phyloP scores from a whole-genome alignment of 257 asterid species.

The Lithospermum erythrorhizon region DNA sequence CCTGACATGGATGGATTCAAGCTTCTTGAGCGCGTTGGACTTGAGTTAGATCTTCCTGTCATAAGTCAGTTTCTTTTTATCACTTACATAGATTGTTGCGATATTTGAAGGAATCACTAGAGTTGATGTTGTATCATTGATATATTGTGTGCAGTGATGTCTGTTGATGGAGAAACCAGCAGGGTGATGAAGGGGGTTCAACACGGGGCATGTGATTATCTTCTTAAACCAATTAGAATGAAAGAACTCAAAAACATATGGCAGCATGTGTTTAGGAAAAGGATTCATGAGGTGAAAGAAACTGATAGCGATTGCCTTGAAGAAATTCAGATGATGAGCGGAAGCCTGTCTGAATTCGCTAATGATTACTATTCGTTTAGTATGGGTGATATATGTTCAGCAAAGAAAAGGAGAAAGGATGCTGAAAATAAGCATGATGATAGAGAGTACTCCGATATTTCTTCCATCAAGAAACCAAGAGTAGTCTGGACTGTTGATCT shows the following conservation, averaged over 20 bases:
- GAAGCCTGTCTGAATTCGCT: slow-evolving; percentile 24
- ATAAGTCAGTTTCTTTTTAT: slow-evolving; percentile 43
- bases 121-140: background rate
- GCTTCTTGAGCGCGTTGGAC: slow-evolving; percentile 90
- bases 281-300: slow-evolving; percentile 45
- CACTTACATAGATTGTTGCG: background rate
- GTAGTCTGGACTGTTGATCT: slow-evolving; percentile 70
- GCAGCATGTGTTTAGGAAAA: slow-evolving; percentile 71
- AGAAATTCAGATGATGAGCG: slow-evolving; percentile 25
- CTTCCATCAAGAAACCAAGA: slow-evolving; percentile 60
- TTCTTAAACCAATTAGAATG: slow-evolving; percentile 65
- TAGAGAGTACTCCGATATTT: slow-evolving; percentile 29
- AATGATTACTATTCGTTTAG: slow-evolving; percentile 39
- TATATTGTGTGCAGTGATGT: slow-evolving; percentile 49
- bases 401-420: slow-evolving; percentile 51
- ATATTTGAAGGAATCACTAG: background rate
- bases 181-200: slow-evolving; percentile 77
- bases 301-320: slow-evolving; percentile 29
- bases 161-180: slow-evolving; percentile 67
- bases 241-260: slow-evolving; percentile 76
- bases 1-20: slow-evolving; percentile 99
- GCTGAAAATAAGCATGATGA: slow-evolving; percentile 39
- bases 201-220: slow-evolving; percentile 82
- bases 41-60: slow-evolving; percentile 95
- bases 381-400: slow-evolving; percentile 36